Evolutionary conservation across 306 rosid genomes (phyloP), one percentile per base, ranked within the genome.

Genomic region (Gastrolobium bilobum): DNA sequence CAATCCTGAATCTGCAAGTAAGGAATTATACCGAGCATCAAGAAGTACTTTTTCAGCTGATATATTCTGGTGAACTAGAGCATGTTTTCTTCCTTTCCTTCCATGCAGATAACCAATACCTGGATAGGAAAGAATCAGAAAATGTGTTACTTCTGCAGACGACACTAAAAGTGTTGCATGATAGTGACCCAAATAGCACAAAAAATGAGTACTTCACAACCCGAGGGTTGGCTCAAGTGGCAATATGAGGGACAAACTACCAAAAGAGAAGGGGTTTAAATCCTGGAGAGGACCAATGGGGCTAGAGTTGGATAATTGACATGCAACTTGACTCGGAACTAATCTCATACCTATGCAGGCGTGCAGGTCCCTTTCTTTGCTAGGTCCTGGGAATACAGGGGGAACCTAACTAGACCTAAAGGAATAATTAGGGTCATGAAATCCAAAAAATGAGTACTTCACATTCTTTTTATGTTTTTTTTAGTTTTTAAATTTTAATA

Each of bases 31-130:
- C 79, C 79, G 73, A 26, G 76, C 73, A 68, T 91, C 94, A 3
- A 94, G 84, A 79, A 91, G 94, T 46, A 90, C 89, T 35, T 88
- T 91, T 61, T 88, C 91, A 3, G 96, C 96, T 51, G 98, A 89
- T 82, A 94, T 84, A 42, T 82, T 90, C 80, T 94, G 96, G 84
- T 91, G 98, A 84, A 90, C 78, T 47, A 91, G 39, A 10, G 81
- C 82, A 5, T 75, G 43, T 35, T 88, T 88, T 75, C 73, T 79
- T 76, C 86, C 88, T 39, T 68, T 73, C 48, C 66, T 86, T 42
- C 81, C 88, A 62, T 94, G 98, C 56, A 94, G 88, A 84, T 91
- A 91, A 65, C 71, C 57, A 75, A 94, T 86, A 48, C 98, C 98
- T 94, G 90, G 81, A 50, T 65, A 31, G 4, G 26, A 84, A 70